Conservation (phyloP, 2,329 filamentous ascomycete genomes). For the Penicillium sp. region DNA sequence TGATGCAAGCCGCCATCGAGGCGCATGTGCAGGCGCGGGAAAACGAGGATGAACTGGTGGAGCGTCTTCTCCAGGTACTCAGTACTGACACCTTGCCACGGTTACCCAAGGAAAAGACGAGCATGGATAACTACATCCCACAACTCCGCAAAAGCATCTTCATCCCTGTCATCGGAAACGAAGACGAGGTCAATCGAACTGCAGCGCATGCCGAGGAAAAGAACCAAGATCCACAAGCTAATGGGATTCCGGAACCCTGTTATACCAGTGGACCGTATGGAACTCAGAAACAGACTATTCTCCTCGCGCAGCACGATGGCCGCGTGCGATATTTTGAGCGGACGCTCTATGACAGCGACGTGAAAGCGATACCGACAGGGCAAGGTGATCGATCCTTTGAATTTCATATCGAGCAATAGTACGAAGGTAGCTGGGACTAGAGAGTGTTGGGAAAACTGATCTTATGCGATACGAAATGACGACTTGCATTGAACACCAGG, state of each 20-base stretch:
- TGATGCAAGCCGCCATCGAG: conserved; percentile 47
- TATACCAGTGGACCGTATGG: conserved; percentile 52
- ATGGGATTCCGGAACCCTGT: conserved; percentile 24
- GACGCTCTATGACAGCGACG: conserved; percentile 53
- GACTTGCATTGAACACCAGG: neutral
- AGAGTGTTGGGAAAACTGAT: conserved; percentile 1
- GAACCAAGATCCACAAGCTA: conserved; percentile 8
- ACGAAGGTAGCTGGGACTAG: conserved; percentile 4
- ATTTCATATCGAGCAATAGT: conserved; percentile 25
- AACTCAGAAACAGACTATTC: conserved; percentile 59
- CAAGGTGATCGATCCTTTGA: conserved; percentile 45
- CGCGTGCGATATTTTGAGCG: conserved; percentile 57
- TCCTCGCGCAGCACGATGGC: conserved; percentile 52
- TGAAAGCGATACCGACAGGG: conserved; percentile 42
- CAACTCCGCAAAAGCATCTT: conserved; percentile 57
- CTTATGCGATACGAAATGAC: conserved; percentile 7
- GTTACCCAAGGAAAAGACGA: conserved; percentile 42
- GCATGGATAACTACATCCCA: conserved; percentile 50
- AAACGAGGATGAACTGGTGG: conserved; percentile 47
- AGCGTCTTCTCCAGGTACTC: conserved; percentile 24
- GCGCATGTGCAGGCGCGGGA: conserved; percentile 41
- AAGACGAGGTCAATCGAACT: conserved; percentile 36
- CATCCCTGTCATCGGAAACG: conserved; percentile 51
- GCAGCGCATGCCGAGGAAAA: conserved; percentile 24
- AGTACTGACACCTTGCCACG: conserved; percentile 40